phyloP scores from a whole-genome alignment of 2,329 filamentous ascomycete genomes.

The Proliferodiscus dingleyae region DNA sequence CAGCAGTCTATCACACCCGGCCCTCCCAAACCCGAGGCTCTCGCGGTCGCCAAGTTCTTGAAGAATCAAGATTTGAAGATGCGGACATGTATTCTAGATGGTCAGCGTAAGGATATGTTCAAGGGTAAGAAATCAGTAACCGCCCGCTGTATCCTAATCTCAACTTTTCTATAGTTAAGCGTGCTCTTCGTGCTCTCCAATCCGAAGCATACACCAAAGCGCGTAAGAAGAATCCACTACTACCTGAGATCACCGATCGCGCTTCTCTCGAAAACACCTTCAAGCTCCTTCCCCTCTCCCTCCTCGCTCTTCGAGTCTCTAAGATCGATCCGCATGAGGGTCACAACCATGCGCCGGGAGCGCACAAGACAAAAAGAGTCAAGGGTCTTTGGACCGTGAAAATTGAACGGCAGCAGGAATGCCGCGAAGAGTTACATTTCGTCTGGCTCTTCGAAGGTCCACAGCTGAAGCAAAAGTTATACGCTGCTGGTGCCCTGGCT shows the following conservation, averaged over 20 bases:
- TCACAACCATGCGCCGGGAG: constrained; percentile 58
- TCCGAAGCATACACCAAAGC: constrained; percentile 89
- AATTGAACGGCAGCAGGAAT: constrained; percentile 94
- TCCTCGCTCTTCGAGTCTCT: constrained; percentile 83
- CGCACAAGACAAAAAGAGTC: constrained; percentile 76
- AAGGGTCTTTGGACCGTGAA: constrained; percentile 96
- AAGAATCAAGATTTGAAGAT: constrained; percentile 79
- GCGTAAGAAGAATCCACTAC: constrained; percentile 79
- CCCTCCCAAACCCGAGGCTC: constrained; percentile 80
- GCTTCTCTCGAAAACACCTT: constrained; percentile 88
- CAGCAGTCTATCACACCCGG: constrained; percentile 67
- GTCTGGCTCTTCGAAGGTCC: constrained; percentile 94
- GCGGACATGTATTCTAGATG: constrained; percentile 87
- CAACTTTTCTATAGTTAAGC: constrained; percentile 67
- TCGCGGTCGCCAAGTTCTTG: constrained; percentile 87
- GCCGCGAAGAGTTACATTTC: constrained; percentile 83
- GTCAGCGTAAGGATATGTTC: constrained; percentile 98
- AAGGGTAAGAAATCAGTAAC: constrained; percentile 55
- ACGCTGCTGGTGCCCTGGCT: constrained; percentile 76
- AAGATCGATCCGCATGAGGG: constrained; percentile 77
- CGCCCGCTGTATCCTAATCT: constrained; percentile 12
- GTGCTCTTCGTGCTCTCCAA: constrained; percentile 83
- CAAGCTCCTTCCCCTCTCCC: constrained; percentile 89
- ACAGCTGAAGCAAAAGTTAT: constrained; percentile 90
- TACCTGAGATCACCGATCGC: constrained; percentile 84